Percentiles rank a stretch among this genome's conserved stretches.
Conservation (phyloP, 441 rosid genomes). For the Sinapis alba region DNA sequence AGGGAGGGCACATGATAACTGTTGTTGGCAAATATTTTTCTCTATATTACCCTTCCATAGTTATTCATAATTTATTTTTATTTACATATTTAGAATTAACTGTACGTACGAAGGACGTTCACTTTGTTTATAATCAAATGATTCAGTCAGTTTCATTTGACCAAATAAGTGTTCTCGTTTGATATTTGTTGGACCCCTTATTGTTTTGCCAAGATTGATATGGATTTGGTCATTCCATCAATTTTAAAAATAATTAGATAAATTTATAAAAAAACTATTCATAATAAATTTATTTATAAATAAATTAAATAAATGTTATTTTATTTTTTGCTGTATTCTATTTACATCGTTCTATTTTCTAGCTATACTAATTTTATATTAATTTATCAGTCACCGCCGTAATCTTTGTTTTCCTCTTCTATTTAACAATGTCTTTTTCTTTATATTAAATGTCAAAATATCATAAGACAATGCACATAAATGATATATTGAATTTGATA, state of each 20-base stretch:
- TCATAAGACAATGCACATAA: not conserved
- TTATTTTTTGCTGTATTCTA: too few species aligned
- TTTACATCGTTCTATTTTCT: too few species aligned
- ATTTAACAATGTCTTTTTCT: constrained; percentile 13
- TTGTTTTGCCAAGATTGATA: not conserved
- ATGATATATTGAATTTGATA: not conserved
- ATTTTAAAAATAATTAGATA: too few species aligned
- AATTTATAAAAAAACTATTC: too few species aligned
- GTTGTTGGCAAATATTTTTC: not conserved
- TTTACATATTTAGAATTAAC: not conserved
- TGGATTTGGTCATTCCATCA: too few species aligned
- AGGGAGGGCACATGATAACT: constrained; percentile 28
- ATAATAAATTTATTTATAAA: too few species aligned
- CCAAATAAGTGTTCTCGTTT: constrained; percentile 13
- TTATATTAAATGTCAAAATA: not conserved
- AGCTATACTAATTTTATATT: too few species aligned
- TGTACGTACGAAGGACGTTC: not conserved
- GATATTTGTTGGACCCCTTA: too few species aligned
- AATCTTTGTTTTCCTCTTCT: not conserved
- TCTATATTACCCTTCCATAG: not conserved
- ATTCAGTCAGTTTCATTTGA: not conserved
- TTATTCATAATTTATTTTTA: not conserved
- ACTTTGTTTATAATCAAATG: not conserved
- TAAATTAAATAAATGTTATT: too few species aligned
- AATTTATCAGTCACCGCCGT: too few species aligned